Conservation (phyloP, 805 yeast genomes). For the Candida pini region DNA sequence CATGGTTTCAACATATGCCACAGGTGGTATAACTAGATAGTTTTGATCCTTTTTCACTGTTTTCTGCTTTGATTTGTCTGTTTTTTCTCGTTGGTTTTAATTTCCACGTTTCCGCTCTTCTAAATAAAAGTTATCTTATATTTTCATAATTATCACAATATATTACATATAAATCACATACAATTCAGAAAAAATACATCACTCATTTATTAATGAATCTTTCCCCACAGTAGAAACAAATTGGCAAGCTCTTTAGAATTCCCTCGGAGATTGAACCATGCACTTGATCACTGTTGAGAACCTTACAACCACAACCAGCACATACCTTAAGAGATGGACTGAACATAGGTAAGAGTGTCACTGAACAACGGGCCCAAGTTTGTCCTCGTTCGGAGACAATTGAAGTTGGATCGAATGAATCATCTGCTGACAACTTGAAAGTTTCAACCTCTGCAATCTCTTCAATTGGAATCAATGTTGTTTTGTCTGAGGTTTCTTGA, state of each 20-base stretch:
- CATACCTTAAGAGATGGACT: slow-evolving; percentile 30
- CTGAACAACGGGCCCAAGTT: slow-evolving; percentile 33
- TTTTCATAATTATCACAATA: no score
- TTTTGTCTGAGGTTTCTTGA: slow-evolving; percentile 2
- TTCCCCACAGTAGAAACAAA: slow-evolving; percentile 22
- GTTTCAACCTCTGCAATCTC: slow-evolving; percentile 4
- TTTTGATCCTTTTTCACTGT: no score
- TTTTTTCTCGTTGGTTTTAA: no score
- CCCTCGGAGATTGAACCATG: slow-evolving; percentile 5
- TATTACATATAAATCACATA: no score
- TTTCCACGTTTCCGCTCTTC: no score
- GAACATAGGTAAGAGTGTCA: slow-evolving; percentile 33
- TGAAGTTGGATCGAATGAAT: slow-evolving; percentile 9
- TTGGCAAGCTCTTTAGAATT: slow-evolving; percentile 18
- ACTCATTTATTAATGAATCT: no score
- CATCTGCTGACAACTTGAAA: slow-evolving; percentile 8
- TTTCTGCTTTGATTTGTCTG: no score
- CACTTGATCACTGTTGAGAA: slow-evolving; percentile 8
- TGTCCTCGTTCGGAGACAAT: slow-evolving; percentile 24
- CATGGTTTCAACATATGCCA: slow-evolving; percentile 15
- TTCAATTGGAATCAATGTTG: background rate
- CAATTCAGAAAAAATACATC: no score
- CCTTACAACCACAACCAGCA: slow-evolving; percentile 28
- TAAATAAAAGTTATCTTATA: no score
- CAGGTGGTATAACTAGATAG: slow-evolving; percentile 1